phyloP scores from a whole-genome alignment of 208 protist species.

The Leishmania aethiopica region DNA sequence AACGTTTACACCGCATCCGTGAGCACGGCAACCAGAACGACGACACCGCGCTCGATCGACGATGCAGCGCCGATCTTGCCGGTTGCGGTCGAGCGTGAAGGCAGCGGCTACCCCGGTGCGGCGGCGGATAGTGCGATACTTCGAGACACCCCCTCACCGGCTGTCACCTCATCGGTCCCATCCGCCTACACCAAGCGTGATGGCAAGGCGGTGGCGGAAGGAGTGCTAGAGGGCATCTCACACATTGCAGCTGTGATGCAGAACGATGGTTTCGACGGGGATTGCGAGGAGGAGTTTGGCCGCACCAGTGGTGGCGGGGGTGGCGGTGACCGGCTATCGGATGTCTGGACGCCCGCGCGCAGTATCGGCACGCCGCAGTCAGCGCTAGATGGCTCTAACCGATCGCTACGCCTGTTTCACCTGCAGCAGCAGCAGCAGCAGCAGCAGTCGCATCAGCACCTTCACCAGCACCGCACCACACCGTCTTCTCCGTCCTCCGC shows the following conservation, averaged over 20 bases:
- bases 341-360: constrained; percentile 14
- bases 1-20: not conserved
- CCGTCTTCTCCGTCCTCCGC: not conserved
- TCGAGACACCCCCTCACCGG: not conserved
- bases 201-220: not conserved
- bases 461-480: not conserved
- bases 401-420: constrained; percentile 2
- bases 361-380: constrained; percentile 8
- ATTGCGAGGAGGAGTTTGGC: not conserved
- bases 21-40: not conserved
- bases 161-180: not conserved
- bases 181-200: constrained; percentile 7
- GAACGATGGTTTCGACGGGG: not conserved
- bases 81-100: not conserved
- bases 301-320: not conserved
- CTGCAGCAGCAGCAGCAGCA: constrained; percentile 14
- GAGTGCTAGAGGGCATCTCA: constrained; percentile 1
- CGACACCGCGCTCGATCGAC: not conserved
- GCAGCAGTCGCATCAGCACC: constrained; percentile 10
- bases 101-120: not conserved
- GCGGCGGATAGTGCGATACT: not conserved
- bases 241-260: constrained; percentile 9
- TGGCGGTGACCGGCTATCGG: not conserved
- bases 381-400: not conserved
- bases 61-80: constrained; percentile 4